Base-by-base conservation (phyloP, 2,329 filamentous ascomycete species). In the Fusarium heterosporum region DNA sequence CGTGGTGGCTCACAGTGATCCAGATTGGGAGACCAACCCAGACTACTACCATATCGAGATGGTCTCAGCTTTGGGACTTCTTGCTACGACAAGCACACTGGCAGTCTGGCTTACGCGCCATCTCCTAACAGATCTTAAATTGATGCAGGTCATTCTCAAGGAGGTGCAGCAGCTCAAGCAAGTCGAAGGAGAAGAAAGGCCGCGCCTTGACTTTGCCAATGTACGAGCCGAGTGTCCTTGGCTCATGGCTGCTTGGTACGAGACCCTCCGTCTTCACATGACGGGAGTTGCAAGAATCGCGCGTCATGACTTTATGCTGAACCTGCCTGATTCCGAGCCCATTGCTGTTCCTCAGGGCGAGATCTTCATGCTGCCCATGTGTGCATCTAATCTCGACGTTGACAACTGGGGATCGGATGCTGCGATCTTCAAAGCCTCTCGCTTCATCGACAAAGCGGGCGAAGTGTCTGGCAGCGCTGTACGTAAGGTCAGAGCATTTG, bases 31-130 rank as follows among this genome's bases (percentile, higher is more conserved):
- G 30, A 70, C 50, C 12, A 76, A 76, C 57, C 59, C 61, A 6
- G 75, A 76, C 55, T 76, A 76, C 51, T 76, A 73, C 54, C 70
- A 73, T 10, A 73, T 75, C 19, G 75, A 76, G 51, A 74, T 76
- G 64, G 73, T 76, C 34, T 72, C 74, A 32, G 74, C 74, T 5
- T 66, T 76, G 14, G 75, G 75, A 11, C 70, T 76, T 2, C 63
- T 77, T 4, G 72, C 72, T 10, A 77, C 75, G 1, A 73, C 75
- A 1, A 76, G 74, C 55, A 76, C 74, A 1, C 69, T 76, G 11
- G 64, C 71, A 9, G 73, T 74, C 25, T 76, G 75, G 75, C 67
- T 76, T 7, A 59, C 73, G 28, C 71, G 75, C 13, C 70, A 76
- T 26, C 64, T 76, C 4, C 40, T 76, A 11, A 57, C 70, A 17